phyloP scores from a whole-genome alignment of 2,329 filamentous ascomycete species.

The Pseudopyricularia cyperi region DNA sequence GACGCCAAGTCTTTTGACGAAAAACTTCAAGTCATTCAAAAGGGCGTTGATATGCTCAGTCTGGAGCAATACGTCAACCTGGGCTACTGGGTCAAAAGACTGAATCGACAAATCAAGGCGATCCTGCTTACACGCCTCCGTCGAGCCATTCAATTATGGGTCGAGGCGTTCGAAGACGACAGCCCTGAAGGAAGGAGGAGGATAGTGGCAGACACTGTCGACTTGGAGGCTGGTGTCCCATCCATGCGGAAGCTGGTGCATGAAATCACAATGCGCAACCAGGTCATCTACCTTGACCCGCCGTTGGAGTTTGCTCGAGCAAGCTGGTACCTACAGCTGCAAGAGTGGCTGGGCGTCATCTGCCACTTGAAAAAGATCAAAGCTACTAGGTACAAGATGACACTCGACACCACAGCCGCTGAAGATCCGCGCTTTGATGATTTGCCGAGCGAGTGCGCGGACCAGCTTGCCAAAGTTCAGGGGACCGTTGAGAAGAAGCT shows the following conservation, averaged over 20 bases:
- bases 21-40: constrained; percentile 75
- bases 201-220: constrained; percentile 23
- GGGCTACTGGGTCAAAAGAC: constrained; percentile 72
- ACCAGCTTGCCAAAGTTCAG: constrained; percentile 69
- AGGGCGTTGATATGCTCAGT: constrained; percentile 89
- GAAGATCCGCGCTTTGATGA: constrained; percentile 67
- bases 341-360: constrained; percentile 84
- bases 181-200: constrained; percentile 39
- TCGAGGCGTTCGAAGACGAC: constrained; percentile 64
- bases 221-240: constrained; percentile 39
- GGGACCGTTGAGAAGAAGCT: constrained; percentile 73
- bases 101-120: constrained; percentile 75
- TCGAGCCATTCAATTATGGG: constrained; percentile 76
- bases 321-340: constrained; percentile 85
- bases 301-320: constrained; percentile 84
- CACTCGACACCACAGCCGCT: constrained; percentile 52
- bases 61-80: constrained; percentile 93
- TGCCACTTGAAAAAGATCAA: constrained; percentile 92
- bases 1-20: constrained; percentile 66
- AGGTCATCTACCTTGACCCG: constrained; percentile 92
- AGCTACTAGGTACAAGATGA: constrained; percentile 89
- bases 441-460: constrained; percentile 71
- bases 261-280: constrained; percentile 95
- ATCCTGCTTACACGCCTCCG: constrained; percentile 74
- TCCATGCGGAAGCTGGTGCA: constrained; percentile 64